Conservation (phyloP, 495 filamentous ascomycete species). For the Choiromyces venosus region DNA sequence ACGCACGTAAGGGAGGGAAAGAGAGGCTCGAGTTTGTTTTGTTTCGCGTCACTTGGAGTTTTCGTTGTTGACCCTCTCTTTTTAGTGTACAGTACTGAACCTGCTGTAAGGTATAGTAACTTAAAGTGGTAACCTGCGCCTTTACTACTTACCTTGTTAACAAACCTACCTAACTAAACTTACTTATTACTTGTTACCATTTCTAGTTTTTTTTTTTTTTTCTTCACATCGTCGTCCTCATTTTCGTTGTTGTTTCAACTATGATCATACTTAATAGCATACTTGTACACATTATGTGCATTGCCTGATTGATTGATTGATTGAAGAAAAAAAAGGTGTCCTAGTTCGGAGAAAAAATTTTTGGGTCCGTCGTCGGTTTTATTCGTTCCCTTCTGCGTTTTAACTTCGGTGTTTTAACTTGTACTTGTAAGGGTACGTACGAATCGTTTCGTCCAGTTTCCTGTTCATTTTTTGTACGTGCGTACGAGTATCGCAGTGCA, state of each 20-base stretch:
- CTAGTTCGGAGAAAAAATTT: constrained; percentile 3
- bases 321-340: not conserved
- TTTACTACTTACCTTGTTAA: too few species aligned
- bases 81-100: too few species aligned
- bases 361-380: too few species aligned
- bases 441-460: not conserved
- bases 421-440: too few species aligned
- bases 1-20: too few species aligned
- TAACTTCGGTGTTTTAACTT: not conserved
- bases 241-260: not conserved
- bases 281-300: not conserved
- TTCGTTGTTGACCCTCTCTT: not conserved
- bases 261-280: not conserved
- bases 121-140: not conserved
- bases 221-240: not conserved
- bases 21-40: not conserved
- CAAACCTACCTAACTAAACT: too few species aligned
- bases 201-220: not conserved
- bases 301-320: not conserved
- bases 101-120: too few species aligned
- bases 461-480: not conserved
- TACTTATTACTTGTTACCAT: not conserved
- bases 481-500: too few species aligned
- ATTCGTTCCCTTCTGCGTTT: not conserved
- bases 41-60: not conserved